Percentiles rank a stretch among this genome's conserved stretches.
phyloP scores from a whole-genome alignment of 2,329 filamentous ascomycete genomes.

The Microdochium bolleyi region DNA sequence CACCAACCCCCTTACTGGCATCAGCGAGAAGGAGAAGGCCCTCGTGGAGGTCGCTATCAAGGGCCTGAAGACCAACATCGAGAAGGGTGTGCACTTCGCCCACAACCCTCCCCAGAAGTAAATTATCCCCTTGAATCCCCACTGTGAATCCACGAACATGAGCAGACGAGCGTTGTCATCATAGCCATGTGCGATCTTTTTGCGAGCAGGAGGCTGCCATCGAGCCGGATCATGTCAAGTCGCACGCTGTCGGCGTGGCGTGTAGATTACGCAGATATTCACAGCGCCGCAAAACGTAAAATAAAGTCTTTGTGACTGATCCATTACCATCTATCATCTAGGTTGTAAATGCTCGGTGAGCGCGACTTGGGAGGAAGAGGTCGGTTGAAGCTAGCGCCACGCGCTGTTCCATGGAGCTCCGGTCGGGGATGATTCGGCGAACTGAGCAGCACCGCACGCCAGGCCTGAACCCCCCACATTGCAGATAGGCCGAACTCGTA shows the following conservation, averaged over 20 bases:
- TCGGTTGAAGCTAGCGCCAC: neutral
- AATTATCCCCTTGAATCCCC: slow-evolving; percentile 32
- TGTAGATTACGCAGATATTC: slow-evolving; percentile 9
- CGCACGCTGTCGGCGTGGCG: slow-evolving; percentile 10
- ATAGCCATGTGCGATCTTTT: neutral
- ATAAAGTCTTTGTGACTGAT: slow-evolving; percentile 9
- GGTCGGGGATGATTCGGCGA: neutral
- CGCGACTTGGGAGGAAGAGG: slow-evolving; percentile 2
- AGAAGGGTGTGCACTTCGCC: slow-evolving; percentile 87
- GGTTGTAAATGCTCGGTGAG: neutral
- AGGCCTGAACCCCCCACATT: too few species aligned
- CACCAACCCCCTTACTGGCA: slow-evolving; percentile 65
- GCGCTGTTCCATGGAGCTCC: neutral
- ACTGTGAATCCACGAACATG: slow-evolving; percentile 7
- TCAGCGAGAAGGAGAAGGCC: slow-evolving; percentile 83
- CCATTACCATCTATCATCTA: neutral
- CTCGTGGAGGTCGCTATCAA: slow-evolving; percentile 68
- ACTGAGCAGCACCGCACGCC: neutral
- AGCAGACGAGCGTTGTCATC: neutral
- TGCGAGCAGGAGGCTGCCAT: neutral
- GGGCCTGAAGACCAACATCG: slow-evolving; percentile 86
- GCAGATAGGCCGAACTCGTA: too few species aligned
- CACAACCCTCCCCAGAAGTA: slow-evolving; percentile 85
- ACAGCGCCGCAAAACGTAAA: slow-evolving; percentile 6
- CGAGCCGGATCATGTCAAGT: neutral